phyloP scores from a whole-genome alignment of 1,284 basidiomycete genomes.

The Malassezia yamatoensis region DNA sequence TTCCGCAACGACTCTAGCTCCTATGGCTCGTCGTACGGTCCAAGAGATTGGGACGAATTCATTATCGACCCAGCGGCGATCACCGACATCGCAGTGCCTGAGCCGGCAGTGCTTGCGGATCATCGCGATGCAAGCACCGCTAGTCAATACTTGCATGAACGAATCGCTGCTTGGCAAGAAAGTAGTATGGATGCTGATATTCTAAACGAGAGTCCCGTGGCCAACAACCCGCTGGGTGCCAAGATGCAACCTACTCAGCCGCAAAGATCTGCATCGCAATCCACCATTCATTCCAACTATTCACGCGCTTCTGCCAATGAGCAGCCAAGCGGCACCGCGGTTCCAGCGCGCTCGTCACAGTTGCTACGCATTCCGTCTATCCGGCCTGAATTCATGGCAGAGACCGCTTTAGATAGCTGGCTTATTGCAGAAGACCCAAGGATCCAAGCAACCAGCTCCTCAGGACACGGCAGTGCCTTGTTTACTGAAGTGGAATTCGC shows the following conservation, averaged over 20 bases:
- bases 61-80: background rate
- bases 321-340: background rate
- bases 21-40: constrained; percentile 3
- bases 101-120: constrained; percentile 6
- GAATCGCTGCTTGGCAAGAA: constrained; percentile 15
- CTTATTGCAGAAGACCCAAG: constrained; percentile 19
- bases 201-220: constrained; percentile 4
- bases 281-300: constrained; percentile 4
- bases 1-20: constrained; percentile 19
- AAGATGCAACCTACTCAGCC: background rate
- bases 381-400: constrained; percentile 33
- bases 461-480: background rate
- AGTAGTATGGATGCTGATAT: background rate
- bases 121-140: background rate
- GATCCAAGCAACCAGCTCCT: background rate
- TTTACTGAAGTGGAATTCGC: constrained; percentile 10
- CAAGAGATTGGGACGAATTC: constrained; percentile 1
- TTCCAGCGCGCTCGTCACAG: background rate
- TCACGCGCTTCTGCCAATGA: constrained; percentile 9
- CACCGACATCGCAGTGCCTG: background rate
- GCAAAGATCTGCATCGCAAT: constrained; percentile 4
- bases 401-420: constrained; percentile 36
- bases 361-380: constrained; percentile 29
- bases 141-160: constrained; percentile 1
- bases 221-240: background rate